Evolutionary conservation across 2,329 filamentous ascomycete species (phyloP), one percentile per base, ranked within the genome.

Genomic region (Nemania sp.): DNA sequence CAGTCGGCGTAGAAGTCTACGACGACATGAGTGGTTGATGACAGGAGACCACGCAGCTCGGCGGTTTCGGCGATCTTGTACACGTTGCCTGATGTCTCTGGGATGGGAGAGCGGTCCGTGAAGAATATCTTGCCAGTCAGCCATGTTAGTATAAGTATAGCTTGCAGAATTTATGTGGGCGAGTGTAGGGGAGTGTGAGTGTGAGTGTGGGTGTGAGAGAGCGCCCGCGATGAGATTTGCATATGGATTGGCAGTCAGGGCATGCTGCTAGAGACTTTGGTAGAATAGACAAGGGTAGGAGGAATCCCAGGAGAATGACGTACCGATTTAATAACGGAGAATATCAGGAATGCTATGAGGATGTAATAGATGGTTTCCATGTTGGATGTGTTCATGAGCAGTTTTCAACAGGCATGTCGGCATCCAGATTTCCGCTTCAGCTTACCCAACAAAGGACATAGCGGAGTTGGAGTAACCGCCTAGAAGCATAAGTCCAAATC

Each of bases 1-100:
- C 81, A 83, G 68, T 78, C 76, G 10, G 81, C 80, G 68, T 76
- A 80, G 71, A 83, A 82, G 74, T 83, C 80, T 59, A 82, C 72
- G 46, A 74, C 73, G 57, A 80, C 77, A 70, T 79, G 75, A 45
- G 74, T 78, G 54, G 72, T 77, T 37, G 74, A 70, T 1, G 69
- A 51, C 62, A 81, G 68, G 40, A 81, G 72, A 5, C 67, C 52
- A 18, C 73, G 69, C 9, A 75, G 54, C 52, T 74, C 70, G 2
- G 66, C 57, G 0, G 70, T 49, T 3, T 65, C 63, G 35, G 69
- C 49, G 39, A 77, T 63, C 51, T 77, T 76, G 58, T 68, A 68
- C n/a, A 78, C 75, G 17, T 76, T 72, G 54, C 70, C 71, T 0
- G 77, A 78, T 0, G 75, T 77, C 48, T 78, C 76, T 9, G 76